These are phyloP conservation scores for Xylariaceae sp. DNA, from an alignment of 2,329 filamentous ascomycete species.

Conservation along the genomic window DNA sequence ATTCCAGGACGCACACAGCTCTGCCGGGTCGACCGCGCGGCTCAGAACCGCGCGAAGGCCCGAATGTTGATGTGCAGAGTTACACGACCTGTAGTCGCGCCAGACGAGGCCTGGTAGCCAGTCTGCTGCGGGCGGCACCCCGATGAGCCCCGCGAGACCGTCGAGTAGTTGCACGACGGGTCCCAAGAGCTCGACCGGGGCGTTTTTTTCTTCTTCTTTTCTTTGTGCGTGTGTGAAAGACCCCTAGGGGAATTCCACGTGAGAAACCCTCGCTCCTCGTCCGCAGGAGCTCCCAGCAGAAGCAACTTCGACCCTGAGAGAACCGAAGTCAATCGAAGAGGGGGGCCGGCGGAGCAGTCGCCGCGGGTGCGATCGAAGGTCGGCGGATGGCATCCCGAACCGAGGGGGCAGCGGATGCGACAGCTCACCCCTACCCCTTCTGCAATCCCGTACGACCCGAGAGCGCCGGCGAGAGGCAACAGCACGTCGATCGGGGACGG, in stretches of 20 bases:
- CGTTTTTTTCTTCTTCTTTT: too few species aligned
- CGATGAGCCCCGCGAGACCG: neutral
- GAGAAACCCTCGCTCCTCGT: slow-evolving; percentile 7
- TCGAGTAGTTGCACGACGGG: neutral
- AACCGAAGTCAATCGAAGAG: slow-evolving; percentile 11
- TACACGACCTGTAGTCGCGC: neutral
- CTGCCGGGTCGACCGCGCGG: neutral
- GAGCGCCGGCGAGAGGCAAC: slow-evolving; percentile 3
- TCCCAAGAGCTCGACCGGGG: too few species aligned
- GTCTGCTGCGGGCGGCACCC: neutral
- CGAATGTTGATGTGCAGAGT: neutral
- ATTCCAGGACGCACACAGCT: neutral
- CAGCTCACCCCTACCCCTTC: slow-evolving; percentile 1
- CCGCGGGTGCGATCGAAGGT: slow-evolving; percentile 6
- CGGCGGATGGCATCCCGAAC: slow-evolving; percentile 2
- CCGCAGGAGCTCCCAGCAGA: slow-evolving; percentile 12
- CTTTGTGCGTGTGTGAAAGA: neutral
- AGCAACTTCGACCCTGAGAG: slow-evolving; percentile 11
- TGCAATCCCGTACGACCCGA: too few species aligned
- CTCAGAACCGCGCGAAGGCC: neutral
- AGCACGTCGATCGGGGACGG: slow-evolving; percentile 4
- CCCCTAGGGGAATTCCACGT: neutral
- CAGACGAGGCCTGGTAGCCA: neutral
- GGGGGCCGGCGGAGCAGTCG: slow-evolving; percentile 11
- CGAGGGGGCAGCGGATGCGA: neutral